Conservation (phyloP, 1,139 yeast genomes). For the Zygosaccharomyces sapae region DNA sequence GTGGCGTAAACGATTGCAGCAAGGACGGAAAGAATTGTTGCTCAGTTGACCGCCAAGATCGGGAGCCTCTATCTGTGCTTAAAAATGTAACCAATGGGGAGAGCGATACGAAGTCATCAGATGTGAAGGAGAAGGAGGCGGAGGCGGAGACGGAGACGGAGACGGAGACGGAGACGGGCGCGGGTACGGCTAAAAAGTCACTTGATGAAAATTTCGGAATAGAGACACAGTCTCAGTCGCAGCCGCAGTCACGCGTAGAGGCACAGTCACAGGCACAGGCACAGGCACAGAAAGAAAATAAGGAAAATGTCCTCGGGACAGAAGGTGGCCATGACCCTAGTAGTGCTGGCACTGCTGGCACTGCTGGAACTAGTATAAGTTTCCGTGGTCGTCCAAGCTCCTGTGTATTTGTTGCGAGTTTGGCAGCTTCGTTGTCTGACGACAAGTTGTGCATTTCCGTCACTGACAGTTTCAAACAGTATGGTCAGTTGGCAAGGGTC, state of each 20-base stretch:
- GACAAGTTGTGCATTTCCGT: slow-evolving; percentile 69
- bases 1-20: slow-evolving; percentile 13
- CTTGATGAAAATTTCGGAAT: too few species aligned
- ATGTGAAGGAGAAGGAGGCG: neutral
- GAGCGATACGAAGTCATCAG: too few species aligned
- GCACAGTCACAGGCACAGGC: neutral
- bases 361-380: slow-evolving; percentile 1
- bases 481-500: slow-evolving; percentile 70
- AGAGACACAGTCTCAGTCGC: too few species aligned
- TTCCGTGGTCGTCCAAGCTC: slow-evolving; percentile 63
- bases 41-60: neutral
- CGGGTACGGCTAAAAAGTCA: too few species aligned
- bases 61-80: too few species aligned
- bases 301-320: too few species aligned
- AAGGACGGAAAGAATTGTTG: neutral
- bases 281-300: neutral
- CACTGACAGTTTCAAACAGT: slow-evolving; percentile 55
- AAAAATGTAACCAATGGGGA: too few species aligned
- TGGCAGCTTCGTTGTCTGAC: slow-evolving; percentile 59
- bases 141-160: too few species aligned
- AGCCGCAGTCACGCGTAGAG: too few species aligned
- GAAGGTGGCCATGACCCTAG: too few species aligned
- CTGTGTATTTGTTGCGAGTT: slow-evolving; percentile 83
- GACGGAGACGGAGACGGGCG: too few species aligned
- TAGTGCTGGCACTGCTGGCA: neutral